A percentile compares a stretch with the other conserved stretches of the same genome.
phyloP scores from a whole-genome alignment of 1,284 basidiomycete species.

The Neolentinus lepideus region DNA sequence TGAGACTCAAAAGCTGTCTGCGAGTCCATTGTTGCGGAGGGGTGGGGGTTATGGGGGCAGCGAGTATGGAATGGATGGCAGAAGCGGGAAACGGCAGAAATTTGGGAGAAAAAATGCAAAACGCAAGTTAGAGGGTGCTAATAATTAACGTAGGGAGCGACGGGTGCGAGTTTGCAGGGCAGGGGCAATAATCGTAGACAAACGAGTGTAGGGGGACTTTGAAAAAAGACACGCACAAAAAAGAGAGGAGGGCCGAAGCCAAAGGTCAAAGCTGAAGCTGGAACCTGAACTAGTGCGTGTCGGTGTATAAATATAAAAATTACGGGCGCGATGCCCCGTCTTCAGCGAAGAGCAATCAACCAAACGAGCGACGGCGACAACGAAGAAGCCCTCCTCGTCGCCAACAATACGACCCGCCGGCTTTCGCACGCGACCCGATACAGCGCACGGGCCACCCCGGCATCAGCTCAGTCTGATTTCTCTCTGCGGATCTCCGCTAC shows the following conservation, averaged over 20 bases:
- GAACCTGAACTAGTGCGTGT: background rate
- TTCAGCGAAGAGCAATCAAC: background rate
- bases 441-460: background rate
- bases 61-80: slow-evolving; percentile 3
- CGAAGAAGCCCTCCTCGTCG: background rate
- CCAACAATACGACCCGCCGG: background rate
- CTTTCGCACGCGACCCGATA: background rate
- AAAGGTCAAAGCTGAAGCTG: slow-evolving; percentile 1
- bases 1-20: slow-evolving; percentile 62
- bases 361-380: background rate
- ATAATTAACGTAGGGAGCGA: slow-evolving; percentile 1
- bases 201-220: slow-evolving; percentile 1
- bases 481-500: background rate
- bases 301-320: slow-evolving; percentile 1
- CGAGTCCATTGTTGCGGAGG: slow-evolving; percentile 29
- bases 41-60: background rate
- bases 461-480: background rate
- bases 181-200: background rate
- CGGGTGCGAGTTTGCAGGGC: background rate
- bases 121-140: slow-evolving; percentile 1
- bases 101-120: slow-evolving; percentile 1
- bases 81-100: slow-evolving; percentile 3
- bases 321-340: background rate
- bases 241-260: background rate
- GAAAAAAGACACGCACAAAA: slow-evolving; percentile 3